These are phyloP conservation scores for Fusarium sp. DNA, from an alignment of 2,329 filamentous ascomycete species.

Conservation along the genomic window DNA sequence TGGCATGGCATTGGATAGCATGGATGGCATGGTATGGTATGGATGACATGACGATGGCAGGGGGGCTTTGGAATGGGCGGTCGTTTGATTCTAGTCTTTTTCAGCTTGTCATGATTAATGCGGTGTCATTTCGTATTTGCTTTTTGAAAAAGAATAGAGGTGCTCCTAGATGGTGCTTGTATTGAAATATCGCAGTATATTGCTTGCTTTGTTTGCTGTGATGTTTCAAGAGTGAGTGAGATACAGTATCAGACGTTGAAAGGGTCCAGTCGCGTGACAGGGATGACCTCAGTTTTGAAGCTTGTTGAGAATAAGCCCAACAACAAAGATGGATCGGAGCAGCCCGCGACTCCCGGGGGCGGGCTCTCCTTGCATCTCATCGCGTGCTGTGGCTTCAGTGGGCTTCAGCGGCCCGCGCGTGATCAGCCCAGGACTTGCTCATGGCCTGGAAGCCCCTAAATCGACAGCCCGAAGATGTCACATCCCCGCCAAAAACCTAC, in stretches of 20 bases:
- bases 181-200: background rate
- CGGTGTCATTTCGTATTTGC: conserved; percentile 13
- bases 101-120: conserved; percentile 4
- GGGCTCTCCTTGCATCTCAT: background rate
- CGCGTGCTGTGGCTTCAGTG: conserved; percentile 15
- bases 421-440: conserved; percentile 3
- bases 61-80: conserved; percentile 18
- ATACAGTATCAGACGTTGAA: background rate
- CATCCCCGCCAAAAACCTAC: conserved; percentile 15
- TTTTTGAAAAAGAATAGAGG: conserved; percentile 10
- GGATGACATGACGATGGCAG: conserved; percentile 16
- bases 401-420: conserved; percentile 11
- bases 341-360: background rate
- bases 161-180: background rate
- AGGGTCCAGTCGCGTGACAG: conserved; percentile 13
- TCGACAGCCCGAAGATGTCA: conserved; percentile 1
- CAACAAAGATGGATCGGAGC: conserved; percentile 11
- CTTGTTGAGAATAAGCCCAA: conserved; percentile 18
- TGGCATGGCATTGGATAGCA: background rate
- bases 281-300: conserved; percentile 4
- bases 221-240: background rate
- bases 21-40: background rate
- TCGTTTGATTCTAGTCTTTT: conserved; percentile 4
- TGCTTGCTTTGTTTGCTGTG: background rate
- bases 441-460: conserved; percentile 21